Percentiles rank a stretch among this genome's conserved stretches.
phyloP scores from a whole-genome alignment of 352 stramenopile species.

The Pythium coloratum region DNA sequence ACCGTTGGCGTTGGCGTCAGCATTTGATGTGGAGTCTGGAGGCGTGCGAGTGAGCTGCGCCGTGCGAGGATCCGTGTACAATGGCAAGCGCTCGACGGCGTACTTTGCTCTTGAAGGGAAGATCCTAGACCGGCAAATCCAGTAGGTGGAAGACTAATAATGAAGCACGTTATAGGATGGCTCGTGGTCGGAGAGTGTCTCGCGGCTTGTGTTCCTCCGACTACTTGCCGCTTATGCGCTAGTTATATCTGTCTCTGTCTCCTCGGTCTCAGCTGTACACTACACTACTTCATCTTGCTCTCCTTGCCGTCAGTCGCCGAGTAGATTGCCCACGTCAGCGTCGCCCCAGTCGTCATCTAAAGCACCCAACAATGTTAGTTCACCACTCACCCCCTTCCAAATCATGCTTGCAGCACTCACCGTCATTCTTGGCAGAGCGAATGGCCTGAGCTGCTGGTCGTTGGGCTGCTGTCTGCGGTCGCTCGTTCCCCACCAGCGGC shows the following conservation, averaged over 20 bases:
- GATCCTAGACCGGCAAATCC: neutral
- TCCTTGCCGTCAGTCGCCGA: constrained; percentile 46
- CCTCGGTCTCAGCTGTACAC: neutral
- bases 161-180: neutral
- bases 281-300: neutral
- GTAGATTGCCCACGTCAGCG: constrained; percentile 72
- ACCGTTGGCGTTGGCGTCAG: neutral
- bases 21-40: neutral
- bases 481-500: constrained; percentile 35
- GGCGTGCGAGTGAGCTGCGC: constrained; percentile 3
- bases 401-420: constrained; percentile 26
- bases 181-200: neutral
- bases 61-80: constrained; percentile 5
- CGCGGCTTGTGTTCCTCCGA: neutral
- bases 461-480: constrained; percentile 22
- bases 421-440: constrained; percentile 51
- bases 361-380: constrained; percentile 9
- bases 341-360: constrained; percentile 75
- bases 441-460: constrained; percentile 28
- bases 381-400: too few species aligned
- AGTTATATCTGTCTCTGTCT: neutral
- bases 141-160: neutral
- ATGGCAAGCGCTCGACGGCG: neutral
- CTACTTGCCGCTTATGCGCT: neutral
- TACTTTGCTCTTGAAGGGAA: constrained; percentile 18